phyloP scores from a whole-genome alignment of 768 basidiomycete species.

The Mycena albidolilacea region DNA sequence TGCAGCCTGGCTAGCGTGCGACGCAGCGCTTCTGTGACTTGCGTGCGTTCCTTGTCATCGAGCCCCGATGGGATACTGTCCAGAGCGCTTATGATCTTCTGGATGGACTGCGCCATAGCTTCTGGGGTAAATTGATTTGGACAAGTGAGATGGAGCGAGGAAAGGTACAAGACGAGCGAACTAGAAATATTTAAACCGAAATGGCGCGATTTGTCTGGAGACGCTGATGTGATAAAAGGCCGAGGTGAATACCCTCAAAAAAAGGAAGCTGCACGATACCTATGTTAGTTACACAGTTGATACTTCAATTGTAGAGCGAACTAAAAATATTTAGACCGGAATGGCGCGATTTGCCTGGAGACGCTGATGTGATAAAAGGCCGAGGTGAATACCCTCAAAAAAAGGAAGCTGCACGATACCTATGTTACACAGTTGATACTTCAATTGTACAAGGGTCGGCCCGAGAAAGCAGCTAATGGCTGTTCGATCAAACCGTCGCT shows the following conservation, averaged over 20 bases:
- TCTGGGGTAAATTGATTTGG: no score
- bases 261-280: not conserved
- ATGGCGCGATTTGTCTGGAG: not conserved
- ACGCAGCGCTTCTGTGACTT: not conserved
- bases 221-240: not conserved
- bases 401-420: not conserved
- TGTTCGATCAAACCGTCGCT: not conserved
- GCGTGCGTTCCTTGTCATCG: not conserved
- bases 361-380: not conserved
- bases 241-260: not conserved
- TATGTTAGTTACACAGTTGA: not conserved
- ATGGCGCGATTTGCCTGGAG: not conserved
- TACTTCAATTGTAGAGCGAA: no score
- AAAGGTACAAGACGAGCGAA: no score
- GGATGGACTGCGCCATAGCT: not conserved
- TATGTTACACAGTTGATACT: not conserved
- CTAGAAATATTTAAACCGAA: no score
- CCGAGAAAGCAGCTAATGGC: not conserved
- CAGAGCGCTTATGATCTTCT: not conserved
- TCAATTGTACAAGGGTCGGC: no score
- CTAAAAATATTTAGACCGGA: no score
- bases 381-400: not conserved
- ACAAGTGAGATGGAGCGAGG: no score
- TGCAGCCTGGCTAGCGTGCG: not conserved
- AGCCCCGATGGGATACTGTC: not conserved